These are phyloP conservation scores for Ceriops zippeliana DNA, from an alignment of 345 rosid species.

Conservation along the genomic window DNA sequence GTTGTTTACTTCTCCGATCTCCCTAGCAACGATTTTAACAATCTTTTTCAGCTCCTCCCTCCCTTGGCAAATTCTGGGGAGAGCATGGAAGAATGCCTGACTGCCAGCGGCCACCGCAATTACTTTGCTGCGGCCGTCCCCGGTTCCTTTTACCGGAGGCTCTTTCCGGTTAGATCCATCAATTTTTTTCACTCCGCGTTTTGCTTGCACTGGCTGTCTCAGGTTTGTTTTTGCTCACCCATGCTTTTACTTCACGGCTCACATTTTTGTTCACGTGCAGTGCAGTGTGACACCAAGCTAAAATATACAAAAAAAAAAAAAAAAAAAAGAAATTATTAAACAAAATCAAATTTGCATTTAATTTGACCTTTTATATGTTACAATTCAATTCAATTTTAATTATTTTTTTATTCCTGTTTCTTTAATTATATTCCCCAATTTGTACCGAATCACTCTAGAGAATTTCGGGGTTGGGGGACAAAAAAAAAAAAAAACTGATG, in stretches of 20 bases:
- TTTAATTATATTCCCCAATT: no score
- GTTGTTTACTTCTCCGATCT: conserved; percentile 87
- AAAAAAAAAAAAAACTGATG: no score
- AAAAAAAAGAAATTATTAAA: no score
- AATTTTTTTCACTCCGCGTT: conserved; percentile 88
- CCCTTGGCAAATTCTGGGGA: conserved; percentile 49
- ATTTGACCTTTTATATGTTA: no score
- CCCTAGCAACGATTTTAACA: conserved; percentile 93
- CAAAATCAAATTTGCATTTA: no score
- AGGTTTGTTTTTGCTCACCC: conserved; percentile 34
- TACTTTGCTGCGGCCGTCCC: conserved; percentile 86
- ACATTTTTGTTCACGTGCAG: no score
- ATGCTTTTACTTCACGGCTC: neutral
- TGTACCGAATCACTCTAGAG: no score
- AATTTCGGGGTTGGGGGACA: no score
- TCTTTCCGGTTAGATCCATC: conserved; percentile 74
- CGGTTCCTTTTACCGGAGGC: conserved; percentile 81
- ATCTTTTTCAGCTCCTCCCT: conserved; percentile 85
- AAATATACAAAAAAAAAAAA: no score
- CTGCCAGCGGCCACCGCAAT: conserved; percentile 64
- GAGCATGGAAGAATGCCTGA: conserved; percentile 84
- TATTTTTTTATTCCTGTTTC: no score
- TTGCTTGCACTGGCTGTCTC: conserved; percentile 96
- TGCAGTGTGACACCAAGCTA: no score
- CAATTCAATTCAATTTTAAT: no score